Percentiles rank a stretch among this genome's conserved stretches.
Evolutionary conservation across 2,329 filamentous ascomycete genomes (phyloP).

Genomic region (Aspergillus ibericus): DNA sequence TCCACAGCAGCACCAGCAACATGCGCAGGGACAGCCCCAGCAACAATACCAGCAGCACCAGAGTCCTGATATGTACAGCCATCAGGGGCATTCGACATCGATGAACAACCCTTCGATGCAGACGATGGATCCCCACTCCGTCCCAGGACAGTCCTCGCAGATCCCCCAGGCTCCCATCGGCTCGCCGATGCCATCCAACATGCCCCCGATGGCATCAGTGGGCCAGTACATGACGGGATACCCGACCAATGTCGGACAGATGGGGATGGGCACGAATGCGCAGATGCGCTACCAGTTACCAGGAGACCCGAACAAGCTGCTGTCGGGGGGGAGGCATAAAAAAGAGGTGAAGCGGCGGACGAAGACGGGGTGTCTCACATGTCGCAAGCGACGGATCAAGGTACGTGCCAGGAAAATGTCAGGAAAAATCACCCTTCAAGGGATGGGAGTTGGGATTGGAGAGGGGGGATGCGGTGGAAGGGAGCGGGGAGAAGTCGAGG

Average conservation of each 20-base stretch:
- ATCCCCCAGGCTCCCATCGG: slow-evolving; percentile 47
- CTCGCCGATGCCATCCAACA: slow-evolving; percentile 55
- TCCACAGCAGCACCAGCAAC: slow-evolving; percentile 30
- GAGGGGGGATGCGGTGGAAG: background rate
- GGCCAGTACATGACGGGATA: slow-evolving; percentile 55
- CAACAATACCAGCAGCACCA: slow-evolving; percentile 32
- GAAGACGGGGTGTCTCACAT: slow-evolving; percentile 70
- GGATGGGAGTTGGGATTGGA: background rate
- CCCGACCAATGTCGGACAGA: slow-evolving; percentile 33
- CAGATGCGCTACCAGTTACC: slow-evolving; percentile 56
- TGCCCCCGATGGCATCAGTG: slow-evolving; percentile 56
- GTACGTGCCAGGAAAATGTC: slow-evolving; percentile 47
- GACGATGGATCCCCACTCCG: slow-evolving; percentile 21
- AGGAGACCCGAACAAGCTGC: slow-evolving; percentile 53
- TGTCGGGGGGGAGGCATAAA: slow-evolving; percentile 63
- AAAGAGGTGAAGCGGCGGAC: slow-evolving; percentile 76
- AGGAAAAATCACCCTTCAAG: background rate
- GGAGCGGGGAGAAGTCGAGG: slow-evolving; percentile 6
- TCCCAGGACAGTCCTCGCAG: slow-evolving; percentile 33
- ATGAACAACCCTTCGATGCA: slow-evolving; percentile 23
- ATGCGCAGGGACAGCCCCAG: slow-evolving; percentile 2
- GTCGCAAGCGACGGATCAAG: slow-evolving; percentile 70
- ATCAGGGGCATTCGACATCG: slow-evolving; percentile 18
- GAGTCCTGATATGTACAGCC: slow-evolving; percentile 35
- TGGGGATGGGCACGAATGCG: slow-evolving; percentile 41